phyloP scores from a whole-genome alignment of 2,329 filamentous ascomycete genomes.

The Claviceps africana region DNA sequence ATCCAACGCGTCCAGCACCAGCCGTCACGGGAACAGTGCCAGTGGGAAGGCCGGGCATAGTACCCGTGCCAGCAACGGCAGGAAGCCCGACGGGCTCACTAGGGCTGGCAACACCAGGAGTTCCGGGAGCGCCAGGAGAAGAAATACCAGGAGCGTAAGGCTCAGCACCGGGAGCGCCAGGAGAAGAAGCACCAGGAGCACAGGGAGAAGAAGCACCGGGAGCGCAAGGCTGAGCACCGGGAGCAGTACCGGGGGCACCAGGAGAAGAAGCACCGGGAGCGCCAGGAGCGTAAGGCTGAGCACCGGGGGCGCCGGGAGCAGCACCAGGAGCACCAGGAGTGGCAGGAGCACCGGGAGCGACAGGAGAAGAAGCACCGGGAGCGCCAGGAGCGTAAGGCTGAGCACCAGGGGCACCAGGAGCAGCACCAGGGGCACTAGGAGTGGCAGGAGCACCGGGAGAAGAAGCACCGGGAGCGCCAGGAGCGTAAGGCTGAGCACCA shows the following conservation, averaged over 20 bases:
- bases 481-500: not conserved
- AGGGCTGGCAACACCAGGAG: not conserved
- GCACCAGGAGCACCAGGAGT: not conserved
- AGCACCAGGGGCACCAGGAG: not conserved
- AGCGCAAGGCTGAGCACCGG: not conserved
- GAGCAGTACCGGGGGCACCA: not conserved
- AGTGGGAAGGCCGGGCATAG: constrained; percentile 20
- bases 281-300: not conserved
- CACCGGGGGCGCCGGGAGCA: not conserved
- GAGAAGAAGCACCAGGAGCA: not conserved
- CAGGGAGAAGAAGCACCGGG: not conserved
- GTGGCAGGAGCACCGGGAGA: not conserved
- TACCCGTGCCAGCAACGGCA: constrained; percentile 19
- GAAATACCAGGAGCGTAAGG: not conserved
- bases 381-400: not conserved
- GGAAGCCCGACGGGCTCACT: constrained; percentile 6
- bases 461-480: not conserved
- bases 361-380: not conserved
- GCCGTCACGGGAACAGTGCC: constrained; percentile 23
- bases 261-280: not conserved
- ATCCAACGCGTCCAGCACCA: constrained; percentile 25
- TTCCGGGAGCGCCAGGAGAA: not conserved
- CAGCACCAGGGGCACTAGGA: not conserved
- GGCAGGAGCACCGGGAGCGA: not conserved
- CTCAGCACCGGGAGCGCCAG: not conserved